Evolutionary conservation across 805 yeast species (phyloP).

Genomic region (Vanderwaltozyma verrucispora): DNA sequence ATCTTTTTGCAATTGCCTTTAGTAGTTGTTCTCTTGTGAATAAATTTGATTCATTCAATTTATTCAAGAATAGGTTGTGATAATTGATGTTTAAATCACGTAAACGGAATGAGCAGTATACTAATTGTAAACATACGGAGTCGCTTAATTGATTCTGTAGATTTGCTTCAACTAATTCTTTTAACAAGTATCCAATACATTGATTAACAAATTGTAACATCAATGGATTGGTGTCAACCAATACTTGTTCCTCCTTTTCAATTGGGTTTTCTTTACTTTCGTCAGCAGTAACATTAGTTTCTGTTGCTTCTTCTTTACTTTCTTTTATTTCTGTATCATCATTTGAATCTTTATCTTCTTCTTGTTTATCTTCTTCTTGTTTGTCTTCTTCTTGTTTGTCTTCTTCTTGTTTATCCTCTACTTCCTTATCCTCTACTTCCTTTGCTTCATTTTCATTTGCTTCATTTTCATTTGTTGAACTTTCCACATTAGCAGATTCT

Average conservation of each 20-base stretch:
- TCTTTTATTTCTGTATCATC: constrained; percentile 12
- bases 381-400: background rate
- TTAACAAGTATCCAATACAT: constrained; percentile 25
- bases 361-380: background rate
- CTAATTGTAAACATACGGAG: constrained; percentile 68
- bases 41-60: constrained; percentile 15
- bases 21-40: constrained; percentile 16
- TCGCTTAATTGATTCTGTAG: constrained; percentile 37
- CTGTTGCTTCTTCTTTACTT: background rate
- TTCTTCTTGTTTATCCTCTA: background rate
- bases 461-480: background rate
- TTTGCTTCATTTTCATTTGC: background rate
- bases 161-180: constrained; percentile 16
- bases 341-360: constrained; percentile 5
- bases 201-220: constrained; percentile 29
- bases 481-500: too few species aligned
- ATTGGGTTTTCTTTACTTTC: too few species aligned
- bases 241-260: background rate
- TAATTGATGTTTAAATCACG: constrained; percentile 32
- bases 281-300: too few species aligned
- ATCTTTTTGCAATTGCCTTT: constrained; percentile 24
- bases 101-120: constrained; percentile 82
- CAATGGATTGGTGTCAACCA: constrained; percentile 15
- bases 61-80: constrained; percentile 24
- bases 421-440: background rate